phyloP scores from a whole-genome alignment of 345 rosid genomes.

The Lagerstroemia speciosa region DNA sequence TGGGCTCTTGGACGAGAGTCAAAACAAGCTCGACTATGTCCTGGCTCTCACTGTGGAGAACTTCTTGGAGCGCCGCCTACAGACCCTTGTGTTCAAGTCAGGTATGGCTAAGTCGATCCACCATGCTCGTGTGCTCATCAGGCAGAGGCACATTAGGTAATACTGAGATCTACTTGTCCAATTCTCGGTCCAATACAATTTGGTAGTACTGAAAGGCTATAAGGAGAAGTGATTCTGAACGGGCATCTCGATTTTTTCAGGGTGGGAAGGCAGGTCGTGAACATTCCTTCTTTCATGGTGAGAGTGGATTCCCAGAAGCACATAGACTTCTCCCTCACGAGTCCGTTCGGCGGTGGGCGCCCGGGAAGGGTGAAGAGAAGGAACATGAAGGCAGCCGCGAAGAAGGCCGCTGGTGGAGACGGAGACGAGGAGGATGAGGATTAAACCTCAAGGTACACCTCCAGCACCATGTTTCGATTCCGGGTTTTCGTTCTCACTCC shows the following conservation, averaged over 20 bases:
- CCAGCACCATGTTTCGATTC: no score
- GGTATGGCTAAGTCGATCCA: no score
- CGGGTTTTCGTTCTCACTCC: no score
- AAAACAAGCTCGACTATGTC: conserved; percentile 48
- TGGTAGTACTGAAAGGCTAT: background rate
- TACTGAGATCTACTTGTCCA: background rate
- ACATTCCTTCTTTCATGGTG: conserved; percentile 43
- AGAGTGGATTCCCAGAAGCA: conserved; percentile 48
- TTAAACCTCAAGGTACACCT: no score
- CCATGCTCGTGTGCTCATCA: no score
- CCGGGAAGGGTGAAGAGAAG: conserved; percentile 51
- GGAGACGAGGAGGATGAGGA: conserved; percentile 45
- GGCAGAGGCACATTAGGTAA: no score
- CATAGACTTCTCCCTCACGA: no score
- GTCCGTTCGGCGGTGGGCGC: conserved; percentile 33
- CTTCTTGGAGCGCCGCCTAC: conserved; percentile 46
- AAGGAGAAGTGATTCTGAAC: background rate
- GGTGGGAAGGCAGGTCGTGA: conserved; percentile 49
- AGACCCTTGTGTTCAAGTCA: no score
- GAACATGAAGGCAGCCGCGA: conserved; percentile 36
- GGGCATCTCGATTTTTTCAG: conserved; percentile 10
- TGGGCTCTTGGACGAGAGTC: conserved; percentile 39
- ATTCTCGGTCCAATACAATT: background rate
- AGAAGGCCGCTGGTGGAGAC: conserved; percentile 44
- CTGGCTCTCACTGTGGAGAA: conserved; percentile 43